Evolutionary conservation across 108 stramenopile species (phyloP).

Genomic region (Seminavis robusta): DNA sequence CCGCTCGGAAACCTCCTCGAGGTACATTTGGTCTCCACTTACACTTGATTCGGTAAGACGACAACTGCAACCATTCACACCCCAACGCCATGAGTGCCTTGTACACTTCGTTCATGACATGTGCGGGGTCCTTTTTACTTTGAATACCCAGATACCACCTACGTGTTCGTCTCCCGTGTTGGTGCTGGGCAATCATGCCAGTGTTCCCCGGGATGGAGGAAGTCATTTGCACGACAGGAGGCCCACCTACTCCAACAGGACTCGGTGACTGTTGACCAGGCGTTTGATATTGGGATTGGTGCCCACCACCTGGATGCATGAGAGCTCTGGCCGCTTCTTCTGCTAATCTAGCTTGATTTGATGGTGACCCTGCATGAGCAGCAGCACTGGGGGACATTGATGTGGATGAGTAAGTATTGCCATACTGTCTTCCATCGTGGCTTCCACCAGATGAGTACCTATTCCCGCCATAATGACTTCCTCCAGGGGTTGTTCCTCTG

Average conservation of each 20-base stretch:
- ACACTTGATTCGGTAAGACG: constrained; percentile 93
- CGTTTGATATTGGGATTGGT: constrained; percentile 6
- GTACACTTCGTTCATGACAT: constrained; percentile 99
- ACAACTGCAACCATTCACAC: constrained; percentile 94
- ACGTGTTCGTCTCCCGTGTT: constrained; percentile 84
- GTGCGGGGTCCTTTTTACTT: constrained; percentile 98
- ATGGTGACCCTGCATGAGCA: constrained; percentile 16
- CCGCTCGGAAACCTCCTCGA: too few species aligned
- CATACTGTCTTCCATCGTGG: constrained; percentile 43
- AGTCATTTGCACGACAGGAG: constrained; percentile 83
- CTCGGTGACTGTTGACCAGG: constrained; percentile 45
- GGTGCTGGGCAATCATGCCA: constrained; percentile 90
- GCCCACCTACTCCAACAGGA: constrained; percentile 41
- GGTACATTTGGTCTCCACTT: constrained; percentile 94
- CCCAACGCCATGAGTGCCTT: constrained; percentile 93
- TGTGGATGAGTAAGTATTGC: constrained; percentile 13
- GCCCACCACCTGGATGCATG: constrained; percentile 61
- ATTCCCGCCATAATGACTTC: constrained; percentile 52
- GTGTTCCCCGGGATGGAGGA: constrained; percentile 88
- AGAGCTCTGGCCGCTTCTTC: constrained; percentile 79
- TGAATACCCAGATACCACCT: constrained; percentile 99
- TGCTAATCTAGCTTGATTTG: constrained; percentile 62
- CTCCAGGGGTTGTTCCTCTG: constrained; percentile 81
- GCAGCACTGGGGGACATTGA: constrained; percentile 54
- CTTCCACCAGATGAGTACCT: constrained; percentile 38